Evolutionary conservation across 345 rosid species (phyloP), one percentile per base, ranked within the genome.

Genomic region (Dovyalis caffra): DNA sequence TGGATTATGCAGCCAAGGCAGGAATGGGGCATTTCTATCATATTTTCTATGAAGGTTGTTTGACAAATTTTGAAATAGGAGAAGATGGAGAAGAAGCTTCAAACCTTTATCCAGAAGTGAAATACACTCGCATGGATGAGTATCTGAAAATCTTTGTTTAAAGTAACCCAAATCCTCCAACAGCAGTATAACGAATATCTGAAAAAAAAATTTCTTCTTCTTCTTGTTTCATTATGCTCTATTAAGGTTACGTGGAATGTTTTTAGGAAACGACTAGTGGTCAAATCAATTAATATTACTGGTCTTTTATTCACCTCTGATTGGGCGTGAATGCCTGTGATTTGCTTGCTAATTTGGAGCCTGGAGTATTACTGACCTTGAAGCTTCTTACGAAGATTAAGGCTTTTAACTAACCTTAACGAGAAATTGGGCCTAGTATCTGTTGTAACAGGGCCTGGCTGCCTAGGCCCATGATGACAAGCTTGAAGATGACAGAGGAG

Each of bases 21-120:
- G 99, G 93, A 47, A 47, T 88, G 21, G 95, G 97, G 32, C 99
- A 95, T 79, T 95, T 91, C 79, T 89, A 86, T 76, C 97, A 95
- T 69, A 84, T 95, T 1, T 95, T 81, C 79, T 95, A 88, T 15
- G 96, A 95, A 73, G 97, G 99, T 31, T 88, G 99, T 69, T 78
- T 92, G 26, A 81, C 95, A 12, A 88, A 94, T 79, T 82, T 91
- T 38, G 89, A 92, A 76, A 85, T 90, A 15, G 88, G 82, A 25
- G 85, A 90, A 76, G 88, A 76, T 6, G 87, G 62, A 67, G 91
- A 77, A 83, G 97, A 92, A 81, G 97, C 97, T 70, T 95, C 95
- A 1, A 57, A 66, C 61, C 92, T 95, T 16, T 95, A 92, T 77
- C 97, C 97, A 0, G 94, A 90, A 14, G 91, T 92, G 29, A 81